Conservation (phyloP, 768 basidiomycete species). For the Gloeostereum incarnatum region DNA sequence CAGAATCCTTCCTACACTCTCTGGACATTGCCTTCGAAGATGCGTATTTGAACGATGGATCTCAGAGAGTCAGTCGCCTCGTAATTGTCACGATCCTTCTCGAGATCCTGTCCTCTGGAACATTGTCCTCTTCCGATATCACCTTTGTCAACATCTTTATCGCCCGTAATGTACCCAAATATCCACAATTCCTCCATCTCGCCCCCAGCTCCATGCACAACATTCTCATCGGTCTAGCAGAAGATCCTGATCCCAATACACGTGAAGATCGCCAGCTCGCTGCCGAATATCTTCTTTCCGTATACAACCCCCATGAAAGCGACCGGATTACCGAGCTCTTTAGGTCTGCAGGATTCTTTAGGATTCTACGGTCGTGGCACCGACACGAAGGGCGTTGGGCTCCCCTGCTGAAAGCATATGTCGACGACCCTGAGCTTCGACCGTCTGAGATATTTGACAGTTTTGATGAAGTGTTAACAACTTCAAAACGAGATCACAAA, state of each 20-base stretch:
- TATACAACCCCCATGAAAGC: slow-evolving; percentile 77
- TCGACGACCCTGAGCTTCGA: slow-evolving; percentile 62
- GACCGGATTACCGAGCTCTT: slow-evolving; percentile 63
- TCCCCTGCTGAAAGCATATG: slow-evolving; percentile 58
- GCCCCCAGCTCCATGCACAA: slow-evolving; percentile 59
- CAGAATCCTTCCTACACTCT: slow-evolving; percentile 90
- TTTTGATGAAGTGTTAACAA: slow-evolving; percentile 50
- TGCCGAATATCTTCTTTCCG: slow-evolving; percentile 86
- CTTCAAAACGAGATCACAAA: slow-evolving; percentile 35
- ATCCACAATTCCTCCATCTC: slow-evolving; percentile 76
- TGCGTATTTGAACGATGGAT: slow-evolving; percentile 75
- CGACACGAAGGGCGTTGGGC: slow-evolving; percentile 71
- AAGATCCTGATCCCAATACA: slow-evolving; percentile 66
- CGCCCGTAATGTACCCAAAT: slow-evolving; percentile 94
- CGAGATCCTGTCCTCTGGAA: slow-evolving; percentile 56
- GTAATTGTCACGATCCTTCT: slow-evolving; percentile 77
- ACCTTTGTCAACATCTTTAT: slow-evolving; percentile 94
- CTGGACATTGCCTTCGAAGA: slow-evolving; percentile 96
- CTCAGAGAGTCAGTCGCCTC: slow-evolving; percentile 59
- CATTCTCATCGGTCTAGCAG: slow-evolving; percentile 71
- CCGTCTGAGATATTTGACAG: slow-evolving; percentile 54
- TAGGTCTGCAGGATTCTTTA: slow-evolving; percentile 78
- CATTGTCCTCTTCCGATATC: slow-evolving; percentile 48
- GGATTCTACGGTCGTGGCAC: slow-evolving; percentile 80
- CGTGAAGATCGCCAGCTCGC: slow-evolving; percentile 94